These are phyloP conservation scores for Cutaneotrichosporon sp. DNA, from an alignment of 1,284 basidiomycete genomes.

Conservation along the genomic window DNA sequence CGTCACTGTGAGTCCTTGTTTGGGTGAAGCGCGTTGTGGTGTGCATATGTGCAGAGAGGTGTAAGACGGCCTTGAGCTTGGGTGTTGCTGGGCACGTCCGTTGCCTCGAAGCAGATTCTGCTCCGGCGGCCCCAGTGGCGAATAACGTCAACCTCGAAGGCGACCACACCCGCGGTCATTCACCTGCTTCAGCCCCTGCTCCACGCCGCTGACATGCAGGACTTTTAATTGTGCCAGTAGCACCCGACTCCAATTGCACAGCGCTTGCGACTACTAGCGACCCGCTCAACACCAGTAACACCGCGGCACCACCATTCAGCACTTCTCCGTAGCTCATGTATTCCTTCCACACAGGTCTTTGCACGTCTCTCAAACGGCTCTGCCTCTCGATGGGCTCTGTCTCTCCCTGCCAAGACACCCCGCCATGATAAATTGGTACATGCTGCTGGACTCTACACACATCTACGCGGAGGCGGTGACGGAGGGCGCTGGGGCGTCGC, in stretches of 20 bases:
- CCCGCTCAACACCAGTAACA: neutral
- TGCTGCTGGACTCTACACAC: conserved; percentile 17
- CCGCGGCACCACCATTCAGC: too few species aligned
- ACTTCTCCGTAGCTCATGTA: too few species aligned
- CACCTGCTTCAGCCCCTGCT: too few species aligned
- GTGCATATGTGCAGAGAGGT: too few species aligned
- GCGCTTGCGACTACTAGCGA: neutral
- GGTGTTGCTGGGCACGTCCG: too few species aligned
- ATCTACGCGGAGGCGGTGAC: conserved; percentile 7
- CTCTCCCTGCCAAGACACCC: neutral
- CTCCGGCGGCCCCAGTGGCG: too few species aligned
- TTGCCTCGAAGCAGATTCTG: too few species aligned
- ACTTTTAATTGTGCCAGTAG: neutral
- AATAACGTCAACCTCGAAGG: too few species aligned
- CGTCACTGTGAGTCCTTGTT: conserved; percentile 47
- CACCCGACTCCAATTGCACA: neutral
- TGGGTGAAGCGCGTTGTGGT: too few species aligned
- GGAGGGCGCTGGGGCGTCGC: conserved; percentile 3
- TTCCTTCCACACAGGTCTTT: too few species aligned
- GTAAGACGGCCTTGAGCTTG: too few species aligned
- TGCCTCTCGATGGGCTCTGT: neutral
- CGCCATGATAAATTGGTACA: conserved; percentile 18
- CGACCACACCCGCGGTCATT: too few species aligned
- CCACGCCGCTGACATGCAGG: neutral
- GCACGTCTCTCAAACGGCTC: neutral